These are phyloP conservation scores for Rehmannia glutinosa DNA, from an alignment of 257 asterid species.

Conservation along the genomic window DNA sequence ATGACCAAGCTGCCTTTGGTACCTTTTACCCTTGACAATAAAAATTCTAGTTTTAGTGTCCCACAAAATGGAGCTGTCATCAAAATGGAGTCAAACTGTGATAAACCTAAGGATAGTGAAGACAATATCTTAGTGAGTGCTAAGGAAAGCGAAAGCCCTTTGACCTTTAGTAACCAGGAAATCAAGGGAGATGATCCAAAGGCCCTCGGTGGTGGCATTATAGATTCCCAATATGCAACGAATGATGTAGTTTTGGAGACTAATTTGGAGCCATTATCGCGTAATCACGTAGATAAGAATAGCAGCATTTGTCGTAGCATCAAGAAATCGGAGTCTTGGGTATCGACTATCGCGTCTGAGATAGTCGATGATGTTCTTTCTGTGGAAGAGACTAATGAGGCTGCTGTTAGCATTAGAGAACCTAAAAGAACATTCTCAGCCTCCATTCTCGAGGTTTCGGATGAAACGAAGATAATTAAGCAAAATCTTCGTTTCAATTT, in stretches of 20 bases:
- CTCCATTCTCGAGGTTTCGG: slow-evolving; percentile 41
- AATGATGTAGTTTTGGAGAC: no score
- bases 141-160: slow-evolving; percentile 26
- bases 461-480: slow-evolving; percentile 37
- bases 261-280: slow-evolving; percentile 18
- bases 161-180: slow-evolving; percentile 21
- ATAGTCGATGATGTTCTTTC: slow-evolving; percentile 30
- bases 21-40: slow-evolving; percentile 30
- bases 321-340: slow-evolving; percentile 27
- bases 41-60: slow-evolving; percentile 18
- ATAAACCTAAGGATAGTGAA: slow-evolving; percentile 24
- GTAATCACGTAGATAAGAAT: slow-evolving; percentile 14
- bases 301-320: slow-evolving; percentile 24
- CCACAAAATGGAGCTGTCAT: slow-evolving; percentile 32
- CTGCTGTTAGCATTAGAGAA: slow-evolving; percentile 14
- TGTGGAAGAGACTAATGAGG: slow-evolving; percentile 19
- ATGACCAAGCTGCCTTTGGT: slow-evolving; percentile 45
- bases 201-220: neutral
- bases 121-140: no score
- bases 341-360: slow-evolving; percentile 23
- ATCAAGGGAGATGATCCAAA: slow-evolving; percentile 18
- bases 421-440: slow-evolving; percentile 36
- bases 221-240: slow-evolving; percentile 26
- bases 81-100: slow-evolving; percentile 26
- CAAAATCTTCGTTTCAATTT: slow-evolving; percentile 26